These are phyloP conservation scores for Fragilariopsis cylindrus DNA, from an alignment of 108 stramenopile species.

Conservation along the genomic window DNA sequence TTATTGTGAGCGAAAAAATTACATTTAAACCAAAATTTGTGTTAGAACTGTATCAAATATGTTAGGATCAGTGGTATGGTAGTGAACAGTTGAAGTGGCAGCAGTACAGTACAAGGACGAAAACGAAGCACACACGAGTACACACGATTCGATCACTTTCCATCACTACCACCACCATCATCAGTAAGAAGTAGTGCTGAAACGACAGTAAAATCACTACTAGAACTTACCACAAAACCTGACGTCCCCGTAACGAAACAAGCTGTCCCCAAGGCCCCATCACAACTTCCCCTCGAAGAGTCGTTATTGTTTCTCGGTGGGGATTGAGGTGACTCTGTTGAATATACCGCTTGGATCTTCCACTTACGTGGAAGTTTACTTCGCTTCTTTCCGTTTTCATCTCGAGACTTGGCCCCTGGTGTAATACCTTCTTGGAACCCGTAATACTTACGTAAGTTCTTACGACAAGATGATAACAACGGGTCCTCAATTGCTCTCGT, in stretches of 20 bases:
- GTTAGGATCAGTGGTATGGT: too few relatives aligned
- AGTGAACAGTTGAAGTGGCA: too few relatives aligned
- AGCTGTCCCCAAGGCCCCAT: slow-evolving; percentile 79
- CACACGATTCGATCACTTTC: too few relatives aligned
- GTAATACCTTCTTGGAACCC: slow-evolving; percentile 61
- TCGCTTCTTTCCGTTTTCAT: slow-evolving; percentile 26
- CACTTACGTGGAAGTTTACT: slow-evolving; percentile 48
- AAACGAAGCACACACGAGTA: too few relatives aligned
- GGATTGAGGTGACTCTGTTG: slow-evolving; percentile 56
- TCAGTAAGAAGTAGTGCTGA: background rate
- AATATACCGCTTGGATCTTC: slow-evolving; percentile 73
- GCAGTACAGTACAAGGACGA: too few relatives aligned
- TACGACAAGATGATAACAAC: slow-evolving; percentile 60
- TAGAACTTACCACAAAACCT: slow-evolving; percentile 46
- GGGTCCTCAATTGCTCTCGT: slow-evolving; percentile 57
- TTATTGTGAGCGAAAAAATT: background rate
- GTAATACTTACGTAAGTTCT: slow-evolving; percentile 63
- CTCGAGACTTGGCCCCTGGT: slow-evolving; percentile 1
- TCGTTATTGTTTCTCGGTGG: slow-evolving; percentile 1
- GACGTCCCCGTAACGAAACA: slow-evolving; percentile 80
- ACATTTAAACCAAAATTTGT: background rate
- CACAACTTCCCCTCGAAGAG: slow-evolving; percentile 69
- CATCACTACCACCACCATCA: background rate
- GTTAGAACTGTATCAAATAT: too few relatives aligned
- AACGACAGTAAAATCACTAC: background rate